Evolutionary conservation across 1,139 yeast genomes (phyloP).

Genomic region (Diutina scorzettiae): DNA sequence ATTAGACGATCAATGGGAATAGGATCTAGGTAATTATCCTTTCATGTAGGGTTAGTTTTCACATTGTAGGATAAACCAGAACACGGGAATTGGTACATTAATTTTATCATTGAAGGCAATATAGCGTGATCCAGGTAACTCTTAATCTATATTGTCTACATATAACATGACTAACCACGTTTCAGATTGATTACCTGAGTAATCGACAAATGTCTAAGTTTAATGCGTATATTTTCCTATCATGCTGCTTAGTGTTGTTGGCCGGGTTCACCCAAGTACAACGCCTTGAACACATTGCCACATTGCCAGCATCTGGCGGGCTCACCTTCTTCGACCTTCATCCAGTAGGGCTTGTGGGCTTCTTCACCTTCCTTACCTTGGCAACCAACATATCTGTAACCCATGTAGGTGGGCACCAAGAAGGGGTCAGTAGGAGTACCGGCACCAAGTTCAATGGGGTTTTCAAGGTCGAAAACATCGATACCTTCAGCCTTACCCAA

Average conservation of each 20-base stretch:
- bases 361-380: slow-evolving; percentile 76
- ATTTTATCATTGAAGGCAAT: too few relatives aligned
- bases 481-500: slow-evolving; percentile 94
- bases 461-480: slow-evolving; percentile 86
- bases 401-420: slow-evolving; percentile 81
- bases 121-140: too few relatives aligned
- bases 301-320: slow-evolving; percentile 98
- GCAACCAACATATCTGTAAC: slow-evolving; percentile 94
- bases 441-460: slow-evolving; percentile 74
- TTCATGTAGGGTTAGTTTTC: too few relatives aligned
- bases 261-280: slow-evolving; percentile 76
- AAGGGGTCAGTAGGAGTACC: slow-evolving; percentile 83
- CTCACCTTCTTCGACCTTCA: slow-evolving; percentile 66
- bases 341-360: slow-evolving; percentile 89
- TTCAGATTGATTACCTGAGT: too few relatives aligned
- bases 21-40: too few relatives aligned
- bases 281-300: slow-evolving; percentile 87
- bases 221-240: neutral
- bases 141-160: too few relatives aligned
- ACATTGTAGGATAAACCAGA: too few relatives aligned
- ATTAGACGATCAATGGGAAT: too few relatives aligned
- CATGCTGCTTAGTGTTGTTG: slow-evolving; percentile 38
- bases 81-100: too few relatives aligned
- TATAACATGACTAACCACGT: too few relatives aligned
- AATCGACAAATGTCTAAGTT: too few relatives aligned